Base-by-base conservation (phyloP, 805 yeast genomes). In the Wickerhamiella brachini region DNA sequence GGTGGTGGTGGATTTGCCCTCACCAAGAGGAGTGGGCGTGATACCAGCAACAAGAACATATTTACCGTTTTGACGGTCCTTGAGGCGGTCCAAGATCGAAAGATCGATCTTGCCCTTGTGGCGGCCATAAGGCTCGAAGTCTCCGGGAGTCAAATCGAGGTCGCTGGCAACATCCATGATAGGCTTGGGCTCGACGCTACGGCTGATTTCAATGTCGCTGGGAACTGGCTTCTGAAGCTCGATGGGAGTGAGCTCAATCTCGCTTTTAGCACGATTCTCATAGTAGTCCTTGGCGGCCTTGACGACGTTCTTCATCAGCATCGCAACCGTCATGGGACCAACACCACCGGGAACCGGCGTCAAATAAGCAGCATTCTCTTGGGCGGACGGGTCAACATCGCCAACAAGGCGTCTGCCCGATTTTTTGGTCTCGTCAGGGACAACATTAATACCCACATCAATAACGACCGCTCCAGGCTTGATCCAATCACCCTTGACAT, bases 341-440 rank as follows among this genome's bases (percentile, higher is more conserved):
- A 90, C 97, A 60, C 97, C 97, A 62, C 97, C 97, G 22, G 98
- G 98, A 47, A 90, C 98, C 10, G 98, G 97, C 3, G 97, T 89
- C 56, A 90, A 75, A 60, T 75, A 78, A 12, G 81, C 70, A 4
- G 89, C 93, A 49, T 70, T 64, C 48, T 73, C 67, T 51, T 84
- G 87, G 26, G 80, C 71, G 47, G 73, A 83, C 60, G 74, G 88
- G 62, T 89, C 95, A 45, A 87, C 97, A 66, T 90, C 98, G 53
- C 98, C 98, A 12, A 87, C 95, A 62, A 93, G 73, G 62, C 80
- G 79, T 63, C 73, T 77, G 41, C 97, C 97, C 13, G 83, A 77
- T 67, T 85, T 85, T 59, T 79, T 82, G 42, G 80, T 63, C 17
- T 76, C 63, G 68, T 90, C 97, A 5, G 81, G 80, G 53, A 85